phyloP scores from a whole-genome alignment of 495 filamentous ascomycete species.

The Immersiella caudata region DNA sequence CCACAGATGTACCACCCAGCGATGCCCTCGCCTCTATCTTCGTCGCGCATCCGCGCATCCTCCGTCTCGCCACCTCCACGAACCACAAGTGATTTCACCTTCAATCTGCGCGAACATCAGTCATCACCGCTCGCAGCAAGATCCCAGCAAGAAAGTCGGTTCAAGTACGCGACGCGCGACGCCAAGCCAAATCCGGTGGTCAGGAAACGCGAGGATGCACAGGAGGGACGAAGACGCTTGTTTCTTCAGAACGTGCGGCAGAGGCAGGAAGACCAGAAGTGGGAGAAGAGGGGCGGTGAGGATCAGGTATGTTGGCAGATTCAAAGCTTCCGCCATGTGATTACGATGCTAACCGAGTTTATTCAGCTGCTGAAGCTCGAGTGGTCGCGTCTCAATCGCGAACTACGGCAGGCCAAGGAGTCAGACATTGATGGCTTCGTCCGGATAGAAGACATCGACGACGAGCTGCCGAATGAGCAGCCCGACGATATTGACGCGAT shows the following conservation, averaged over 20 bases:
- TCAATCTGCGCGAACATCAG: constrained; percentile 16
- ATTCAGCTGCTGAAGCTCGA: constrained; percentile 52
- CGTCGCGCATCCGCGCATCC: constrained; percentile 28
- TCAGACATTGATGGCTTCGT: constrained; percentile 52
- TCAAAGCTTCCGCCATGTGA: not conserved
- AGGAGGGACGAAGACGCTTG: constrained; percentile 59
- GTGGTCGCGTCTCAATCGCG: constrained; percentile 45
- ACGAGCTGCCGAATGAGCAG: constrained; percentile 42
- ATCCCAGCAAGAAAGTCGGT: constrained; percentile 16
- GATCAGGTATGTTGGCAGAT: constrained; percentile 64
- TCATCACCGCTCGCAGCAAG: constrained; percentile 25
- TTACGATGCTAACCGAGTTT: constrained; percentile 23
- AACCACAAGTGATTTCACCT: constrained; percentile 3
- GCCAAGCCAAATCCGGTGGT: constrained; percentile 30
- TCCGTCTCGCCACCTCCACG: constrained; percentile 14
- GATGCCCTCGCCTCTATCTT: constrained; percentile 28
- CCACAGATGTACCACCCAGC: constrained; percentile 23
- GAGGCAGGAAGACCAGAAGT: constrained; percentile 65
- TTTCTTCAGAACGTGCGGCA: constrained; percentile 81
- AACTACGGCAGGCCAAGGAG: constrained; percentile 50
- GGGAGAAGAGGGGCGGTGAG: constrained; percentile 68
- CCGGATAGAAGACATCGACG: constrained; percentile 48
- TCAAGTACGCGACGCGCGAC: constrained; percentile 27
- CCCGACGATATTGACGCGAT: constrained; percentile 42
- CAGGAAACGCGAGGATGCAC: constrained; percentile 30